A percentile compares a stretch with the other conserved stretches of the same genome.
phyloP scores from a whole-genome alignment of 352 stramenopile genomes.

The Phytophthora kernoviae region DNA sequence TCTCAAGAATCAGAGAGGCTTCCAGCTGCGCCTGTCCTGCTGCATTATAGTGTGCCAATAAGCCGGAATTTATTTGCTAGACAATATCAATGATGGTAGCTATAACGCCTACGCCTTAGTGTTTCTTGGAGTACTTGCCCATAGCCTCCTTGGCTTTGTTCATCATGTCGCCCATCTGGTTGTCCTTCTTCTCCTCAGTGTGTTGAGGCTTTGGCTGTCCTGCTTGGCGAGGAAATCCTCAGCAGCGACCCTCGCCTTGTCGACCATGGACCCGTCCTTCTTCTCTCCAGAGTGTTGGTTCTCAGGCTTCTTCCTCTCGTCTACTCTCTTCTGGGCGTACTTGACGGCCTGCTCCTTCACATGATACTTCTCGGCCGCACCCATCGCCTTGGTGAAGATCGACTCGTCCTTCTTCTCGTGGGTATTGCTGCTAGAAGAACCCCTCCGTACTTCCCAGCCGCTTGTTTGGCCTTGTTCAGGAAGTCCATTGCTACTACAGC shows the following conservation, averaged over 20 bases:
- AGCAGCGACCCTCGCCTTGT: constrained; percentile 28
- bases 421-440: constrained; percentile 11
- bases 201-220: constrained; percentile 24
- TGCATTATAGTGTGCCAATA: too few relatives aligned
- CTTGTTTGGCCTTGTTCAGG: constrained; percentile 34
- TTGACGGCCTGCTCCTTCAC: constrained; percentile 34
- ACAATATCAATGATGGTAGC: neutral
- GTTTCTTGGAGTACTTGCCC: constrained; percentile 26
- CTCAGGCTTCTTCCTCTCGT: constrained; percentile 17
- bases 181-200: constrained; percentile 23
- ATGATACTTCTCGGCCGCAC: constrained; percentile 37
- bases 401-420: constrained; percentile 34
- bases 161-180: constrained; percentile 27
- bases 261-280: constrained; percentile 33
- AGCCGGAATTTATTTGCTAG: too few relatives aligned
- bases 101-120: constrained; percentile 11
- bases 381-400: constrained; percentile 27
- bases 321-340: constrained; percentile 35
- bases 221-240: constrained; percentile 40
- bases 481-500: constrained; percentile 25
- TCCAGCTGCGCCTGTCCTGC: too few relatives aligned
- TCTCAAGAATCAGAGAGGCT: too few relatives aligned
- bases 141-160: constrained; percentile 21
- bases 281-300: too few relatives aligned
- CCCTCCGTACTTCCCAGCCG: constrained; percentile 16